Base-by-base conservation (phyloP, 345 rosid genomes). In the Pistacia integerrima region DNA sequence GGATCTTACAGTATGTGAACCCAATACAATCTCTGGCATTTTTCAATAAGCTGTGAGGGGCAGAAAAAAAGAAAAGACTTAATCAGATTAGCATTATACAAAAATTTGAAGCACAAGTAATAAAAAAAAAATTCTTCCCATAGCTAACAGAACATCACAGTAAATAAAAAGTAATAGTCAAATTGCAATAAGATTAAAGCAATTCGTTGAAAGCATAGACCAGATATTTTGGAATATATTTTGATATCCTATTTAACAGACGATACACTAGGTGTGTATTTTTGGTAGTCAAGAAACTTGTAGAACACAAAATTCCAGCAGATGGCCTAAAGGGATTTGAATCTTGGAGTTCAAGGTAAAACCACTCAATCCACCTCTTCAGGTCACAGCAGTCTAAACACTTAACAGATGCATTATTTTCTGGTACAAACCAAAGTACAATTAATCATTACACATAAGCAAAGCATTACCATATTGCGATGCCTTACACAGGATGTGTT, bases 11-110 rank as follows among this genome's bases (percentile, higher is more conserved):
- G 97, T 90, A 67, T 90, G 97, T 60, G 84, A 66, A 44, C 97
- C 97, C 82, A 91, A 79, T 71, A 88, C 91, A 74, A 93, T 88
- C 54, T 92, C 94, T 2, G 97, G 97, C 97, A 90, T 93, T 69
- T 55, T 80, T 80, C 54, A 66, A 83, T 77, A 79, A 66, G 35
- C 73, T 74, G 10, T 11, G 7, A n/a, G 13, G 9, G 8, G 10
- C 0, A 7, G 8, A 1, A 6, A 41, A 57, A 36, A 54, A 79
- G 28, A 79, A 46, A 54, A 11, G 28, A 72, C 71, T 11, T 18
- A 49, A 49, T 33, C 0, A 11, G 30, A 48, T 25, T 25, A 44
- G 11, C 8, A 73, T 11, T 16, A 33, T 18, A 30, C 3, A 35
- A 49, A n/a, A 49, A 30, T 11, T 36, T 49, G 20, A 63, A 73